A percentile compares a stretch with the other conserved stretches of the same genome.
phyloP scores from a whole-genome alignment of 257 asterid species.

The Nicotiana noctiflora region DNA sequence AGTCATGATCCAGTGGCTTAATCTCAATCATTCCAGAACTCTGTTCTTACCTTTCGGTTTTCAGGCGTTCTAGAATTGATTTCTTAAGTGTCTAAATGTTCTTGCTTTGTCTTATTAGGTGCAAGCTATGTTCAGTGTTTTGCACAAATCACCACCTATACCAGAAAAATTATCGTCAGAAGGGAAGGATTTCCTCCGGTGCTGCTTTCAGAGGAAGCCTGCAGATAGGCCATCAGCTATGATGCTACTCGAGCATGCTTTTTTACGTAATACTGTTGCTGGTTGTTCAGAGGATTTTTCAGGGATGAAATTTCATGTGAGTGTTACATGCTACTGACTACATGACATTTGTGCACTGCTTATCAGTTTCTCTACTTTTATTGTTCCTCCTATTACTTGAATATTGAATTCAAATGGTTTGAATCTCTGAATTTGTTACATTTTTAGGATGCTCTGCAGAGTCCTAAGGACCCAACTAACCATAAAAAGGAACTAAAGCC shows the following conservation, averaged over 20 bases:
- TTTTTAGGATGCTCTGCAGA: conserved; percentile 34
- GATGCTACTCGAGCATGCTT: conserved; percentile 61
- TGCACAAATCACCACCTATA: conserved; percentile 63
- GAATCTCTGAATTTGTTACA: background rate
- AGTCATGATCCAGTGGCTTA: background rate
- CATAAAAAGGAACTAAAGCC: conserved; percentile 28
- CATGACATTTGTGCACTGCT: background rate
- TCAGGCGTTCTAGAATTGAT: background rate
- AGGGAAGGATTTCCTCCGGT: conserved; percentile 69
- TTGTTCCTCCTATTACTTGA: background rate
- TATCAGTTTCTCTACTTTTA: background rate
- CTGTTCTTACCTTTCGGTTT: background rate
- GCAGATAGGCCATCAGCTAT: conserved; percentile 68
- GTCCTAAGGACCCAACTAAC: conserved; percentile 24
- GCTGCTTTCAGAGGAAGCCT: conserved; percentile 67
- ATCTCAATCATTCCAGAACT: background rate
- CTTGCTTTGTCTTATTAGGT: conserved; percentile 30
- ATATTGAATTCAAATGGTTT: background rate
- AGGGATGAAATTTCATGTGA: conserved; percentile 37
- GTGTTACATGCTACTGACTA: conserved; percentile 6
- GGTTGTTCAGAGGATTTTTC: conserved; percentile 34
- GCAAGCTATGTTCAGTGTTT: conserved; percentile 83
- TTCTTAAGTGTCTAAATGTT: conserved; percentile 5
- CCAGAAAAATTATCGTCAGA: conserved; percentile 61
- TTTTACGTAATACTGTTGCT: conserved; percentile 30